Evolutionary conservation across 257 asterid genomes (phyloP), one percentile per base, ranked within the genome.

Genomic region (Rhazya stricta): DNA sequence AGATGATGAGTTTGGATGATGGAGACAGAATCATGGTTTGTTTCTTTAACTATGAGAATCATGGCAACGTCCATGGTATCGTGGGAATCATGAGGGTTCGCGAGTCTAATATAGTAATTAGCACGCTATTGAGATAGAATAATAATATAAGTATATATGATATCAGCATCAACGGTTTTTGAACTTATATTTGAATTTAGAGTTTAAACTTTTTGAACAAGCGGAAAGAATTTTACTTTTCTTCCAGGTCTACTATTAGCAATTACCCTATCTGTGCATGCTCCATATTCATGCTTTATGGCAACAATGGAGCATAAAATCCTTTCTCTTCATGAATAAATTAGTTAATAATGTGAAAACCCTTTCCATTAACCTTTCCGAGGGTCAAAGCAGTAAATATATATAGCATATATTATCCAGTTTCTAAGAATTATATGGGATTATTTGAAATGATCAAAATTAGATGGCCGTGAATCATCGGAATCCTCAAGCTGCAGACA

Each of bases 11-110:
- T 37, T n/a, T 0, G 39, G 73, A 53, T 39, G 45, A 34, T 39
- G 74, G 74, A 29, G 69, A 67, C 79, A 76, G 60, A 76, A 67
- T 67, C 74, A 76, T 54, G 8, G n/a, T n/a, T 2, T 76, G 69
- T 67, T 69, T 56, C 36, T 37, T 37, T 41, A 39, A n/a, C 12
- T 18, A 30, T 6, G 53, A 34, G 16, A 13, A 75, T 37, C 23
- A 48, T 65, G 29, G 48, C 30, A 23, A 67, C 60, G 23, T 3
- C 60, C 6, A 0, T 8, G 11, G 23, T 6, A 67, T 30, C 34
- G n/a, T 41, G 34, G 53, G 41, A 45, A 43, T 43, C 34, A 3
- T 9, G 32, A 37, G 39, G 23, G 53, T 19, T 19, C 50, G 23
- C 10, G 10, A 56, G 3, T 11, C 30, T 13, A 37, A 19, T 37